A percentile compares a stretch with the other conserved stretches of the same genome.
Conservation (phyloP, 768 basidiomycete genomes). For the Leccinum uliginosum region DNA sequence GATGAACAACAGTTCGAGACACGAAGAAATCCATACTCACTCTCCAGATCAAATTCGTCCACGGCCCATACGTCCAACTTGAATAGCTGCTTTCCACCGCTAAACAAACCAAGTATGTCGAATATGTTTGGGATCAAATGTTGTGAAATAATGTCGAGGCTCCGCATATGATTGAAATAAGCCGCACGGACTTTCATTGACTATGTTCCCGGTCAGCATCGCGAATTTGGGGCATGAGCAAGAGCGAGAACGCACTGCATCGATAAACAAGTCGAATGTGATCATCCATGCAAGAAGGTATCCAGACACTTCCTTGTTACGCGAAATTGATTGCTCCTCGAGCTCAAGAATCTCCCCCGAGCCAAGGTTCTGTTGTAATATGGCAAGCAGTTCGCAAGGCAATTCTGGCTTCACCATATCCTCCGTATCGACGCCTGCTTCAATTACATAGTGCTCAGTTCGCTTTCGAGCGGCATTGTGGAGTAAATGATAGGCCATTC, state of each 20-base stretch:
- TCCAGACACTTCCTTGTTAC: constrained; percentile 47
- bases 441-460: constrained; percentile 83
- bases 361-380: constrained; percentile 50
- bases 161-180: constrained; percentile 84
- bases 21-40: constrained; percentile 39
- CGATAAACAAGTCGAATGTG: constrained; percentile 76
- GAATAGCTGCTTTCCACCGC: constrained; percentile 60
- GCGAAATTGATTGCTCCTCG: constrained; percentile 34
- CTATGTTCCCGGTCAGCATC: constrained; percentile 36
- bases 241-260: constrained; percentile 57
- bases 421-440: constrained; percentile 77
- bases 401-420: constrained; percentile 48
- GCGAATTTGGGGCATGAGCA: too few species aligned
- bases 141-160: constrained; percentile 55
- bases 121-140: constrained; percentile 73
- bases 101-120: constrained; percentile 60
- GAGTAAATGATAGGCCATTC: constrained; percentile 72
- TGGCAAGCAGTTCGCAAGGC: constrained; percentile 60
- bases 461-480: constrained; percentile 63
- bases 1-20: background rate
- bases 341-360: constrained; percentile 37
- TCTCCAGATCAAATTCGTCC: constrained; percentile 73
- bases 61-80: constrained; percentile 84
- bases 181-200: constrained; percentile 81
- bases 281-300: constrained; percentile 87